Evolutionary conservation across 2,329 filamentous ascomycete genomes (phyloP).

Genomic region (Alternaria metachromatica): DNA sequence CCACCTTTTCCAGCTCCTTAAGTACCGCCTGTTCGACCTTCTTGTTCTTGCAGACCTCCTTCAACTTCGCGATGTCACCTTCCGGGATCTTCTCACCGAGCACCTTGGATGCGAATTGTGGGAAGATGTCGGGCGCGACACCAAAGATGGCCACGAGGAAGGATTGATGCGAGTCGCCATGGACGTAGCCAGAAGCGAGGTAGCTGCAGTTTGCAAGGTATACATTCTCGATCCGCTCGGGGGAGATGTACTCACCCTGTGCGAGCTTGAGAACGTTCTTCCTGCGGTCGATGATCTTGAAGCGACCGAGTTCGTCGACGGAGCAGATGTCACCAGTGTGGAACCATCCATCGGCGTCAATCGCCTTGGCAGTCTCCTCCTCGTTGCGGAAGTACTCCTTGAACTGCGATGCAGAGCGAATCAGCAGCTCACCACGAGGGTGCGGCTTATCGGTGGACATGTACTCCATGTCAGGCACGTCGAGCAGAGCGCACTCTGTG

Average conservation of each 20-base stretch:
- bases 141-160: conserved; percentile 87
- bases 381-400: conserved; percentile 87
- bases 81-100: conserved; percentile 70
- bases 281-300: conserved; percentile 93
- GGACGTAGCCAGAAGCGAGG: conserved; percentile 82
- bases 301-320: conserved; percentile 83
- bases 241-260: conserved; percentile 97
- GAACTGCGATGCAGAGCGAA: conserved; percentile 83
- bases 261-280: conserved; percentile 99
- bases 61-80: conserved; percentile 71
- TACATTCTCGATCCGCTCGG: conserved; percentile 95
- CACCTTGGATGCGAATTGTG: conserved; percentile 78
- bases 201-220: conserved; percentile 82
- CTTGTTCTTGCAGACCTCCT: conserved; percentile 69
- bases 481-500: conserved; percentile 79
- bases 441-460: conserved; percentile 83
- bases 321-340: conserved; percentile 90
- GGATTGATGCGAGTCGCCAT: conserved; percentile 85
- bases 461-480: conserved; percentile 95
- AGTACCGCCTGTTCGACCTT: conserved; percentile 77
- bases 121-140: conserved; percentile 83
- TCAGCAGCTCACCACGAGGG: conserved; percentile 86
- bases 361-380: conserved; percentile 81
- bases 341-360: conserved; percentile 95
- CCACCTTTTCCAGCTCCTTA: conserved; percentile 79